Evolutionary conservation across 345 rosid genomes (phyloP), one percentile per base, ranked within the genome.

Genomic region (Stellera chamaejasme): DNA sequence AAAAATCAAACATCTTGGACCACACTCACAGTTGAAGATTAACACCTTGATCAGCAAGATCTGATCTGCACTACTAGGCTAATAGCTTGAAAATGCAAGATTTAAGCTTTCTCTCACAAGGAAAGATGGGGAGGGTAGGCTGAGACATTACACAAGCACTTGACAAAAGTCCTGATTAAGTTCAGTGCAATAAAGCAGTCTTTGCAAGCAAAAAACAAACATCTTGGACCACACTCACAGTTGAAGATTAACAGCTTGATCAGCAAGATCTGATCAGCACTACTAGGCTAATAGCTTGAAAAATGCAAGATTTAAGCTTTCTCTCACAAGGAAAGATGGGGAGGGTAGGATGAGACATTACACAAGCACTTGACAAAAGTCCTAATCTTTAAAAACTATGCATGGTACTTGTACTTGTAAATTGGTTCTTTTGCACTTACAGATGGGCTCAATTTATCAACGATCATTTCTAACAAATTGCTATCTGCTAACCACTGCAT

Each of bases 401-500:
- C 9, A 32, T 5, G 39, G 27, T 11, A 49, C 5, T 7, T 49
- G 19, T 13, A 47, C 50, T 47, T 14, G 50, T 13, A 2, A 32
- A 8, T 32, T 19, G 23, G 9, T 32, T 32, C 9, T 32, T 16
- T 49, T 13, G 13, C 59, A 77, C 97, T 78, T 77, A 94, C 99
- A 61, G 79, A 76, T 63, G 95, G 93, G 72, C 67, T 80, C 70
- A 94, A 75, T 77, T 94, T 90, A 74, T 94, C 95, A 56, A 87
- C 95, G 48, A 94, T 87, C 95, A 94, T 90, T 73, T 90, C 97
- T 41, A 94, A 77, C 78, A 87, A 69, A 75, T 83, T 76, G 80
- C 84, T 82, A 58, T 83, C 93, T 60, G 95, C 93, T 75, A 94
- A 63, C 97, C 99, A 94, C 67, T 94, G 97, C 96, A 94, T 94